These are phyloP conservation scores for Flueggea neowawraea DNA, from an alignment of 441 rosid genomes.

Conservation along the genomic window DNA sequence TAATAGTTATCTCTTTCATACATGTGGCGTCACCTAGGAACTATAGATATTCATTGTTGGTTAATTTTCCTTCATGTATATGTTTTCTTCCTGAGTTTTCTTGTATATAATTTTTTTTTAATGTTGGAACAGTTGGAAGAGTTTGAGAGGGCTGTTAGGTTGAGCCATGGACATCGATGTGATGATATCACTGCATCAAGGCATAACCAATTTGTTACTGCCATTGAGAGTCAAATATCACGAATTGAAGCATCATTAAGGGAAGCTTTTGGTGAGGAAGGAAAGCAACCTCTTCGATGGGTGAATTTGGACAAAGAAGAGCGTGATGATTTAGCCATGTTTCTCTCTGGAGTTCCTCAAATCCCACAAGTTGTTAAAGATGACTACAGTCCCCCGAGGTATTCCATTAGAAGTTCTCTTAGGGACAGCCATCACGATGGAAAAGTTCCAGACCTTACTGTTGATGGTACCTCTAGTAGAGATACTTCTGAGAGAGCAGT, in stretches of 20 bases:
- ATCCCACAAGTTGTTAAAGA: slow-evolving; percentile 26
- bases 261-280: slow-evolving; percentile 49
- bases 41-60: no score
- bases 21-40: no score
- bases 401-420: no score
- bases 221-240: slow-evolving; percentile 62
- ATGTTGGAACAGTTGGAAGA: slow-evolving; percentile 68
- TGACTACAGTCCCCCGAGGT: slow-evolving; percentile 11
- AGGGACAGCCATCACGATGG: no score
- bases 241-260: slow-evolving; percentile 56
- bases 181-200: slow-evolving; percentile 50
- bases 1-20: no score
- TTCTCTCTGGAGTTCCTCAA: slow-evolving; percentile 62
- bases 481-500: slow-evolving; percentile 21
- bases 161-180: slow-evolving; percentile 45
- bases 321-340: slow-evolving; percentile 75
- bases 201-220: slow-evolving; percentile 69
- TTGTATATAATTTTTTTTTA: neutral
- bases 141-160: slow-evolving; percentile 74
- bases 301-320: slow-evolving; percentile 76
- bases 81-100: no score
- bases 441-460: no score
- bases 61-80: no score
- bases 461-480: no score
- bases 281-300: slow-evolving; percentile 66